A percentile compares a stretch with the other conserved stretches of the same genome.
Conservation (phyloP, 2,329 filamentous ascomycete genomes). For the Parascedosporium putredinis region DNA sequence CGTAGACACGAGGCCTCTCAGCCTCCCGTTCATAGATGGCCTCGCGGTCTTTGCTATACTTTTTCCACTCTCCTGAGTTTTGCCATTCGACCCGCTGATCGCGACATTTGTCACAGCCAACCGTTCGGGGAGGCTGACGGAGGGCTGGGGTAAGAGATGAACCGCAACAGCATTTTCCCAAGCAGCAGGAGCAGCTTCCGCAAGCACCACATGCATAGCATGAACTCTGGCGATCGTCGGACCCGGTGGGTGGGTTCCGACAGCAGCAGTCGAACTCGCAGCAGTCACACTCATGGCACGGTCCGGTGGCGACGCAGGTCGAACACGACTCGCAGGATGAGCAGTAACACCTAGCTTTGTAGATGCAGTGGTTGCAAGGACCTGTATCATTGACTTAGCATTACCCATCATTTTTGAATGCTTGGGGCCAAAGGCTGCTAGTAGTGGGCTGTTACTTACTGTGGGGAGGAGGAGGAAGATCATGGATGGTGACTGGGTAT, state of each 20-base stretch:
- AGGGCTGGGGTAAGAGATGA: background rate
- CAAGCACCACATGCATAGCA: background rate
- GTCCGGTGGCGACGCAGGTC: background rate
- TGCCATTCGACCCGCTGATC: background rate
- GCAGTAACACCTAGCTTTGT: background rate
- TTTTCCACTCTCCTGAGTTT: background rate
- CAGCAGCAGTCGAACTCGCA: constrained; percentile 6
- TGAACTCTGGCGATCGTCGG: background rate
- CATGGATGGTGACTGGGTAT: background rate
- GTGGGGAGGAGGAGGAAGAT: background rate
- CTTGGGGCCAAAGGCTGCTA: background rate
- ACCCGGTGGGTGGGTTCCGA: background rate
- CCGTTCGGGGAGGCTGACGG: background rate
- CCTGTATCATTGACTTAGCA: too few relatives aligned
- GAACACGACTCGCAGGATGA: background rate
- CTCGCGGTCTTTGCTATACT: background rate
- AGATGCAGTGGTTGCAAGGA: background rate
- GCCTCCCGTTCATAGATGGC: background rate
- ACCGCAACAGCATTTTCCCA: background rate
- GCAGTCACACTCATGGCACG: background rate
- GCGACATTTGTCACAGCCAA: background rate
- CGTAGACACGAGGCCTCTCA: background rate
- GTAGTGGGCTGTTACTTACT: background rate
- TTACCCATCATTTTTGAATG: too few relatives aligned
- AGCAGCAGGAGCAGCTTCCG: constrained; percentile 2